Percentiles rank a stretch among this genome's conserved stretches.
These are phyloP conservation scores for Rosa chinensis DNA, from an alignment of 306 rosid genomes.

Conservation along the genomic window DNA sequence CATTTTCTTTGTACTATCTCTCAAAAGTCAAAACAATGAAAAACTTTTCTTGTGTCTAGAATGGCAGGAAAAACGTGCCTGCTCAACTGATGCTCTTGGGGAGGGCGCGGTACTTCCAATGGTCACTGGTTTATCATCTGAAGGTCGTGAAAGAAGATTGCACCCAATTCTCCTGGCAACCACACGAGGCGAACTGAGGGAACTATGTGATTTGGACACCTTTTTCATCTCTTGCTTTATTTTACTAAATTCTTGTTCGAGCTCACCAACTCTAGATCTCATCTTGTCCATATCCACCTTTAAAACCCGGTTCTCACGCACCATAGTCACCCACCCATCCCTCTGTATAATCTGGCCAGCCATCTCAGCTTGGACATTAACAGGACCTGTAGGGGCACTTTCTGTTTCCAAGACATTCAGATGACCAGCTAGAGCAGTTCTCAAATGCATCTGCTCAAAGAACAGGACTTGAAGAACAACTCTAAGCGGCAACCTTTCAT, in stretches of 20 bases:
- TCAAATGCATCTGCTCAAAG: conserved; percentile 89
- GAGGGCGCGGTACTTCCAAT: conserved; percentile 46
- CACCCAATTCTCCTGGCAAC: conserved; percentile 64
- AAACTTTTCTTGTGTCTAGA: conserved; percentile 60
- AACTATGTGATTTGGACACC: conserved; percentile 63
- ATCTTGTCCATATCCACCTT: conserved; percentile 84
- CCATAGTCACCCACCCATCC: conserved; percentile 88
- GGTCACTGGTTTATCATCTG: conserved; percentile 70
- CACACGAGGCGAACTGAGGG: conserved; percentile 63
- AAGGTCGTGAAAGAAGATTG: conserved; percentile 66
- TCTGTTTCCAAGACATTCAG: conserved; percentile 66
- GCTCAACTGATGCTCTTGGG: conserved; percentile 65
- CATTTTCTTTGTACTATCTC: conserved; percentile 27
- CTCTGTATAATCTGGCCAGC: conserved; percentile 70
- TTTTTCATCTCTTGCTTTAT: conserved; percentile 89
- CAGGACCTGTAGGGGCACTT: conserved; percentile 59
- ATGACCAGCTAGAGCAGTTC: conserved; percentile 79
- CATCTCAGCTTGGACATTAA: conserved; percentile 24
- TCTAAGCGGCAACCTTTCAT: conserved; percentile 84
- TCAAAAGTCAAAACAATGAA: conserved; percentile 53
- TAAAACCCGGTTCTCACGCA: conserved; percentile 77
- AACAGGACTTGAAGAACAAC: conserved; percentile 91
- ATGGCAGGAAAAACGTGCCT: conserved; percentile 42
- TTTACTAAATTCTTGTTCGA: conserved; percentile 75
- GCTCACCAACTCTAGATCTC: conserved; percentile 84